These are phyloP conservation scores for Sinapis alba DNA, from an alignment of 441 rosid species.

Conservation along the genomic window DNA sequence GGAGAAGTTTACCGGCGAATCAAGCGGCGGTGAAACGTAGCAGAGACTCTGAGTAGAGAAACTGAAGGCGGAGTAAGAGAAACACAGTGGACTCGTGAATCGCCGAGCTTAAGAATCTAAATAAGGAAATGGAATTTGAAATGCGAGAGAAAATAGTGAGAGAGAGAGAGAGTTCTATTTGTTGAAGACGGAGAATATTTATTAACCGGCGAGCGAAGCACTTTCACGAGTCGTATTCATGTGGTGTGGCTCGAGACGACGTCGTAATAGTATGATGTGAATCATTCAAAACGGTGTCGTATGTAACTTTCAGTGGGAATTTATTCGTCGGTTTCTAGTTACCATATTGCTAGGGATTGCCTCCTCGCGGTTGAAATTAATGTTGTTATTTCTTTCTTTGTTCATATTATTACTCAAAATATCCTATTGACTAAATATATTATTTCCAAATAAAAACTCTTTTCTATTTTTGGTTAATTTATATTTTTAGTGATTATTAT, in stretches of 20 bases:
- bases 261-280: neutral
- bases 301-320: neutral
- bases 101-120: constrained; percentile 22
- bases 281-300: neutral
- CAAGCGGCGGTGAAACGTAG: constrained; percentile 16
- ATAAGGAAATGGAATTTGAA: constrained; percentile 33
- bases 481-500: neutral
- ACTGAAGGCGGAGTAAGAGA: constrained; percentile 15
- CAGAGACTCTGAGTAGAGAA: constrained; percentile 13
- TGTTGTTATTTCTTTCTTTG: constrained; percentile 9
- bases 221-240: constrained; percentile 31
- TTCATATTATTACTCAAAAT: constrained; percentile 2
- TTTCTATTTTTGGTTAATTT: neutral
- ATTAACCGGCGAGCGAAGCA: constrained; percentile 38
- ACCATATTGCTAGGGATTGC: constrained; percentile 32
- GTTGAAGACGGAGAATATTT: constrained; percentile 16
- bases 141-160: constrained; percentile 27
- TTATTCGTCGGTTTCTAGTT: constrained; percentile 33
- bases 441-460: constrained; percentile 7
- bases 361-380: constrained; percentile 35
- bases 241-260: neutral
- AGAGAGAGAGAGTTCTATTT: constrained; percentile 12
- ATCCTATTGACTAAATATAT: constrained; percentile 19
- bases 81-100: constrained; percentile 17
- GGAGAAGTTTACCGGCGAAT: constrained; percentile 29